Conservation (phyloP, 169 alveolate species). For the Plasmodium malariae region DNA sequence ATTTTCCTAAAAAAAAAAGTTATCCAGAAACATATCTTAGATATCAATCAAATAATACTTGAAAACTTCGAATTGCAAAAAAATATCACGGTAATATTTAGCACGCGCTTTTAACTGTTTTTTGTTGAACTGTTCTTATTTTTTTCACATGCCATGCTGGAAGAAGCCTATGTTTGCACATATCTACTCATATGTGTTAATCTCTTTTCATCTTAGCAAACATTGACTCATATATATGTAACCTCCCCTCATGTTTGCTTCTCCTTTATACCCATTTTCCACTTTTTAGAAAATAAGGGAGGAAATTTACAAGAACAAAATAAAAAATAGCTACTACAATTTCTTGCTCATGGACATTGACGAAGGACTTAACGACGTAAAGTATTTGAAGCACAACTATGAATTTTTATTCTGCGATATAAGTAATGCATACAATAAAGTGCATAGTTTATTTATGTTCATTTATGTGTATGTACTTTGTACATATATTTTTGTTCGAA, state of each 20-base stretch:
- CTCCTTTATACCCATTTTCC: not conserved
- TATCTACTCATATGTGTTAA: not conserved
- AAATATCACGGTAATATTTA: constrained; percentile 53
- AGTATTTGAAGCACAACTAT: constrained; percentile 54
- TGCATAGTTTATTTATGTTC: too few relatives aligned
- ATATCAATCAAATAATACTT: constrained; percentile 31
- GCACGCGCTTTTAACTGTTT: too few relatives aligned
- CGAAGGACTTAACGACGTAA: constrained; percentile 55
- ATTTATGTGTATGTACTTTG: too few relatives aligned
- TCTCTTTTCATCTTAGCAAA: not conserved
- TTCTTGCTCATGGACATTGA: constrained; percentile 57
- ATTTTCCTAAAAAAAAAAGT: constrained; percentile 51
- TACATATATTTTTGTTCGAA: too few relatives aligned
- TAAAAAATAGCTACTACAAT: constrained; percentile 46
- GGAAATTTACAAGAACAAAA: constrained; percentile 51
- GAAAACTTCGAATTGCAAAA: constrained; percentile 32
- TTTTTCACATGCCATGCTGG: too few relatives aligned
- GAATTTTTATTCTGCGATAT: constrained; percentile 51
- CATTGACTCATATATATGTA: not conserved
- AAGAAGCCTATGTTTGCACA: not conserved
- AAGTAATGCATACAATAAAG: constrained; percentile 13
- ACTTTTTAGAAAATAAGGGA: constrained; percentile 22
- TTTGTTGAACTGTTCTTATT: not conserved
- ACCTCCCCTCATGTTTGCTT: too few relatives aligned
- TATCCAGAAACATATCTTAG: constrained; percentile 42